These are phyloP conservation scores for Coniochaeta ligniaria DNA, from an alignment of 2,329 filamentous ascomycete genomes.

Conservation along the genomic window DNA sequence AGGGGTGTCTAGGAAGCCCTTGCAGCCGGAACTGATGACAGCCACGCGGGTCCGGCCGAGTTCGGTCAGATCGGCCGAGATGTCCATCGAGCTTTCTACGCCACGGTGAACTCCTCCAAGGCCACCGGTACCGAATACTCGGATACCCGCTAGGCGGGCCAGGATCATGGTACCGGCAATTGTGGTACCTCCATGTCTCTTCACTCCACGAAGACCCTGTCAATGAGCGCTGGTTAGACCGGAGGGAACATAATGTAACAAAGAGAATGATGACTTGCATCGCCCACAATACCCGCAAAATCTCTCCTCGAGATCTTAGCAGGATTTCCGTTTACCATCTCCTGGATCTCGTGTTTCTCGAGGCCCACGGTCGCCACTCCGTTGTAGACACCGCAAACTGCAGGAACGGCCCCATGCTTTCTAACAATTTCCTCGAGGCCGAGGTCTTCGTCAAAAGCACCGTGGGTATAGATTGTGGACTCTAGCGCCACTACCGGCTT, in stretches of 20 bases:
- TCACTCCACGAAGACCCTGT: constrained; percentile 15
- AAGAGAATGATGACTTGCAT: constrained; percentile 43
- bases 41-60: constrained; percentile 83
- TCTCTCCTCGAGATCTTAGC: constrained; percentile 85
- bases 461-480: constrained; percentile 96
- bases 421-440: constrained; percentile 78
- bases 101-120: constrained; percentile 91
- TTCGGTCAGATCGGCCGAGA: constrained; percentile 93
- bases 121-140: constrained; percentile 89
- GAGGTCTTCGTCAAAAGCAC: constrained; percentile 65
- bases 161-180: constrained; percentile 91
- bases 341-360: constrained; percentile 60
- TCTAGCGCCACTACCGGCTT: constrained; percentile 88
- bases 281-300: constrained; percentile 71
- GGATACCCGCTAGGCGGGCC: constrained; percentile 78
- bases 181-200: constrained; percentile 82
- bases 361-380: constrained; percentile 80
- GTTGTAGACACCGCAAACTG: constrained; percentile 82
- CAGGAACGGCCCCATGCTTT: constrained; percentile 73
- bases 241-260: not conserved
- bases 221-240: not conserved
- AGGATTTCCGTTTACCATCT: constrained; percentile 65
- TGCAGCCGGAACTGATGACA: constrained; percentile 85
- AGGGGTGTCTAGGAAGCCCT: constrained; percentile 90
- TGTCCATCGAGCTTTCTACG: constrained; percentile 79